A percentile compares a stretch with the other conserved stretches of the same genome.
Conservation (phyloP, 208 protist genomes). For the Endotrypanum monterogeii region DNA sequence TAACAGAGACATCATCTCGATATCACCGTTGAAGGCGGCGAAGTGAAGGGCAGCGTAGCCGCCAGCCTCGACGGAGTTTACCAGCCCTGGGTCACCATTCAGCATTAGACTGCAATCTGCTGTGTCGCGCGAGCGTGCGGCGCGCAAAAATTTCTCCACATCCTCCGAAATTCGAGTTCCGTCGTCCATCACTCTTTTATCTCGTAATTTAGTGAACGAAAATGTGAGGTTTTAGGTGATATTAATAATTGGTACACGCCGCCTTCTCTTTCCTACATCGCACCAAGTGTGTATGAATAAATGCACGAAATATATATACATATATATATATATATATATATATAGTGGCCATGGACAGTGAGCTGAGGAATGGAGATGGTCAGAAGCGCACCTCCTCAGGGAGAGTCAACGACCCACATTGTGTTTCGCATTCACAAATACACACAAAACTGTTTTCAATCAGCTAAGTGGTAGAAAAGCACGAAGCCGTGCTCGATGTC, state of each 20-base stretch:
- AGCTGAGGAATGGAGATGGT: too few relatives aligned
- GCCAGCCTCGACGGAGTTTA: slow-evolving; percentile 77
- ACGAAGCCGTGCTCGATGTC: not conserved
- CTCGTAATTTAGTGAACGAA: not conserved
- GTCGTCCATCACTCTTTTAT: slow-evolving; percentile 57
- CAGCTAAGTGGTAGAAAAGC: too few relatives aligned
- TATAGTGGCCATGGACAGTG: too few relatives aligned
- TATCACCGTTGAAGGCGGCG: slow-evolving; percentile 84
- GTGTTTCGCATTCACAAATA: not conserved
- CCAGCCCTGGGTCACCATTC: slow-evolving; percentile 54
- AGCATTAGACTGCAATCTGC: slow-evolving; percentile 52
- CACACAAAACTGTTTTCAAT: not conserved
- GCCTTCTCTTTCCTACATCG: not conserved
- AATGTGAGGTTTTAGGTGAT: not conserved
- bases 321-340: too few relatives aligned
- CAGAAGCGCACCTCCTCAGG: not conserved
- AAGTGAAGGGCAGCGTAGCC: slow-evolving; percentile 90
- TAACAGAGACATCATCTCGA: slow-evolving; percentile 70
- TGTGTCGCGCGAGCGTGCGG: slow-evolving; percentile 56
- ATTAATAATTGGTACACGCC: not conserved
- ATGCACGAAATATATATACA: not conserved
- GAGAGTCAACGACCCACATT: not conserved
- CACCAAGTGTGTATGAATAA: too few relatives aligned
- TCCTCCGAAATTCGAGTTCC: slow-evolving; percentile 79
- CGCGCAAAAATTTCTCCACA: slow-evolving; percentile 83